Evolutionary conservation across 345 rosid species (phyloP), one percentile per base, ranked within the genome.

Genomic region (Camelina neglecta): DNA sequence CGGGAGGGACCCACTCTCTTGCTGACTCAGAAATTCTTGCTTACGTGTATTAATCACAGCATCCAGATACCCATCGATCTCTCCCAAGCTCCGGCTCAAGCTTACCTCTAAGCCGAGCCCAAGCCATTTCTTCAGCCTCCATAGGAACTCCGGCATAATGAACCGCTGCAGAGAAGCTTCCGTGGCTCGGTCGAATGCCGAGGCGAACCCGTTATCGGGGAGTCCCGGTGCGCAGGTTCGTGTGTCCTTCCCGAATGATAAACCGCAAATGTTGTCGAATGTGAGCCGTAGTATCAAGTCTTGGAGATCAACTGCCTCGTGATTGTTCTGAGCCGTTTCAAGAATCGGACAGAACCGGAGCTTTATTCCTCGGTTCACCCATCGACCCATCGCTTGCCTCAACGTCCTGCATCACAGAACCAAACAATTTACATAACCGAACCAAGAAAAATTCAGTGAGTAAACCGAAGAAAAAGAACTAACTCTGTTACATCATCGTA

Each of bases 331-430:
- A 57, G 96, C 98, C 63, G 84, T 41, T 70, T 88, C 82, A 5
- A 94, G 90, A 58, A 94, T 73, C 0, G 96, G 96, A 76, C 88
- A 85, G 67, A 94, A 92, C 54, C 96, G 80, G 57, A 85, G 76
- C 75, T 83, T 85, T 35, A 94, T 94, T 64, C 90, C 88, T 61
- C 90, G 86, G 85, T 82, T 89, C 11, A 94, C 88, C 98, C 98
- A 94, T 2, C 98, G 82, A 73, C 90, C 92, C 98, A 94, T 94
- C 77, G 98, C 98, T 73, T 90, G 97, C 73, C 97, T 95, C 26
- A 94, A 84, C 9, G 97, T 94, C 84, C 91, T 76, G 67, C 35
- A 23, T 57, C 67, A 38, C 20, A 89, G 87, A 51, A 11, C 60
- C 67, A 49, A 56, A 45, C 65, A 54, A 73, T 51, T 53, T 24